A percentile compares a stretch with the other conserved stretches of the same genome.
Evolutionary conservation across 345 rosid genomes (phyloP).

Genomic region (Cochlearia excelsa): DNA sequence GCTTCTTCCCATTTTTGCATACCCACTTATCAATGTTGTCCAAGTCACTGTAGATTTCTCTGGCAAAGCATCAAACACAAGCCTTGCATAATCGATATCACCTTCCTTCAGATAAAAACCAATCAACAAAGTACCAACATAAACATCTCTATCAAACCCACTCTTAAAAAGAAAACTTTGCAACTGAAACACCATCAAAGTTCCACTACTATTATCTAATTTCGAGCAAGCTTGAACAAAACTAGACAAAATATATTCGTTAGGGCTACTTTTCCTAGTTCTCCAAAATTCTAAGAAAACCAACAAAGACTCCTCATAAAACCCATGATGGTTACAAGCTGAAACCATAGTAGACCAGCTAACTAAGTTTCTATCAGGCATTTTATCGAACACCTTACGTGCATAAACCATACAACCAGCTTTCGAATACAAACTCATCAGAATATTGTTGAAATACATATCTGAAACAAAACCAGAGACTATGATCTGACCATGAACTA

Average conservation of each 20-base stretch:
- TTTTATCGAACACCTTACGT: constrained; percentile 52
- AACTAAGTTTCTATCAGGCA: constrained; percentile 56
- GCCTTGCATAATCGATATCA: constrained; percentile 50
- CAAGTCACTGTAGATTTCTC: constrained; percentile 59
- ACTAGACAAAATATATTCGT: constrained; percentile 69
- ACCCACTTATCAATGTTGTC: constrained; percentile 66
- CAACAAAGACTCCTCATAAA: constrained; percentile 41
- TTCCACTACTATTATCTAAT: constrained; percentile 30
- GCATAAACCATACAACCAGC: constrained; percentile 34
- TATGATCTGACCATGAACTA: constrained; percentile 47
- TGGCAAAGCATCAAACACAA: constrained; percentile 53
- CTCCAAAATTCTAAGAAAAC: constrained; percentile 50
- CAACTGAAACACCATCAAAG: constrained; percentile 44
- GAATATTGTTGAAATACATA: constrained; percentile 45
- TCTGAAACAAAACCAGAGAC: constrained; percentile 45
- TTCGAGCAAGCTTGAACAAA: constrained; percentile 50
- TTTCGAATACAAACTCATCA: constrained; percentile 37
- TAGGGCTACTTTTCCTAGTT: constrained; percentile 37
- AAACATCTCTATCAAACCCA: constrained; percentile 59
- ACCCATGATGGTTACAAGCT: constrained; percentile 49
- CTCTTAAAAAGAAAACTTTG: constrained; percentile 52
- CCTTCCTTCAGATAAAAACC: constrained; percentile 52
- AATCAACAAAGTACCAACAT: constrained; percentile 65
- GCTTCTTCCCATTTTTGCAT: constrained; percentile 55
- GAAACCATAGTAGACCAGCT: constrained; percentile 79